These are phyloP conservation scores for Radiomyces spectabilis DNA, from an alignment of 192 early-diverging fungal species.

Conservation along the genomic window DNA sequence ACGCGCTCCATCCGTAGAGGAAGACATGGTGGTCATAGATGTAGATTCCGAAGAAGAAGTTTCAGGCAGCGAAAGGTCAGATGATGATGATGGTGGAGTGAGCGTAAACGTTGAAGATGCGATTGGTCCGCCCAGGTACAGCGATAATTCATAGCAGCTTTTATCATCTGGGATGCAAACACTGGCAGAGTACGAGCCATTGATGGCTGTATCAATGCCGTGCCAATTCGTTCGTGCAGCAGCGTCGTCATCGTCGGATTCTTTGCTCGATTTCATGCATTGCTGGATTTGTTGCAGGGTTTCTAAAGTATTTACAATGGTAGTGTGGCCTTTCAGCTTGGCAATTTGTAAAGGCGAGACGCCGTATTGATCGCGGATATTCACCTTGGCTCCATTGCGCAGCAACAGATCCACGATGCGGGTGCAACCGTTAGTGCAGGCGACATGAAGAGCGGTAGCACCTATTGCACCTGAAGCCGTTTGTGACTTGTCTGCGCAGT, in stretches of 20 bases:
- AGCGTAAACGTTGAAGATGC: background rate
- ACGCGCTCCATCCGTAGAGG: background rate
- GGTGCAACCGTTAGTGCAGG: constrained; percentile 63
- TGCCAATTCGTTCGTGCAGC: constrained; percentile 1
- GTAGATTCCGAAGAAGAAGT: background rate
- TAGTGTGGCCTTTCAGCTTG: constrained; percentile 33
- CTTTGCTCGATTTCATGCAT: too few species aligned
- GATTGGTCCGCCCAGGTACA: too few species aligned
- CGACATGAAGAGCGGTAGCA: constrained; percentile 78
- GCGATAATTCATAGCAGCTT: background rate
- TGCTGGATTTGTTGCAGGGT: too few species aligned
- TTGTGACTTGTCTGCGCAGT: too few species aligned
- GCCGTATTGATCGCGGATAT: constrained; percentile 51
- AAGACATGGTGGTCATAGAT: background rate
- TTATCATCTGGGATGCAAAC: constrained; percentile 14
- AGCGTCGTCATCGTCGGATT: background rate
- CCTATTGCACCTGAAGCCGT: constrained; percentile 49
- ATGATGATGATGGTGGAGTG: background rate
- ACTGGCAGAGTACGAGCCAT: constrained; percentile 18
- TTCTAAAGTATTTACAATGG: too few species aligned
- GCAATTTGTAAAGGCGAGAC: constrained; percentile 37
- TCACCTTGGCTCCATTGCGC: constrained; percentile 43
- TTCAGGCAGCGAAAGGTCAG: too few species aligned
- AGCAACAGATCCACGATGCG: constrained; percentile 53
- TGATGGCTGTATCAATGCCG: constrained; percentile 2